Evolutionary conservation across 2,329 filamentous ascomycete species (phyloP), one percentile per base, ranked within the genome.

Genomic region (Coniosporium tulheliwenetii): DNA sequence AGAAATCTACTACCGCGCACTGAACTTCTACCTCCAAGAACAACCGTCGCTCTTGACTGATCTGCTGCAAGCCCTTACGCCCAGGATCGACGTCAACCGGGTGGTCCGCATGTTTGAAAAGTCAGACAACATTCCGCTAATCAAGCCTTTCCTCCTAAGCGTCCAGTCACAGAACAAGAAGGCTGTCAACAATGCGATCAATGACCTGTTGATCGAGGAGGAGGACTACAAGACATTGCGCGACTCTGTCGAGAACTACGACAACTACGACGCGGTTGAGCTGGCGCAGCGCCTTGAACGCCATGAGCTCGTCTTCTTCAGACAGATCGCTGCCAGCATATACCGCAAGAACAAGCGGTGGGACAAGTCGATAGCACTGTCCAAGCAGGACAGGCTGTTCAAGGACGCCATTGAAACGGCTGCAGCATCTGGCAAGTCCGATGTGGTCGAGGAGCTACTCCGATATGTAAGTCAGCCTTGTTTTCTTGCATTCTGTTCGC

Each of bases 301-400:
- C 69, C 93, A 98, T 57, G 91, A 98, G 43, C 69, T 98, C 38
- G 87, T 98, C 48, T 98, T 98, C 73, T 98, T 98, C 81, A 81
- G 91, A 56, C 91, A 98, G 64, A 94, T 98, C 56, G 91, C 91
- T 4, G 86, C 93, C 49, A 94, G 74, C 65, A 98, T 98, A 63
- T 98, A 96, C 70, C 86, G 93, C 61, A 98, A 96, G 75, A 96
- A 94, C 72, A 96, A 96, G 81, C 78, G 91, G 48, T 98, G 93
- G 93, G 89, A 96, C 69, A 96, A 96, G 69, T 95, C 87, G 3
- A 98, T 98, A 61, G 77, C 85, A 30, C 70, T 98, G 37, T 96
- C 89, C 12, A 98, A 98, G 73, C 89, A 98, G 62, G 91, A 98
- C 70, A 96, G 95, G 75, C 71, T 98, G 12, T 98, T 91, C 80